Base-by-base conservation (phyloP, 306 rosid species). In the Castanea sativa region DNA sequence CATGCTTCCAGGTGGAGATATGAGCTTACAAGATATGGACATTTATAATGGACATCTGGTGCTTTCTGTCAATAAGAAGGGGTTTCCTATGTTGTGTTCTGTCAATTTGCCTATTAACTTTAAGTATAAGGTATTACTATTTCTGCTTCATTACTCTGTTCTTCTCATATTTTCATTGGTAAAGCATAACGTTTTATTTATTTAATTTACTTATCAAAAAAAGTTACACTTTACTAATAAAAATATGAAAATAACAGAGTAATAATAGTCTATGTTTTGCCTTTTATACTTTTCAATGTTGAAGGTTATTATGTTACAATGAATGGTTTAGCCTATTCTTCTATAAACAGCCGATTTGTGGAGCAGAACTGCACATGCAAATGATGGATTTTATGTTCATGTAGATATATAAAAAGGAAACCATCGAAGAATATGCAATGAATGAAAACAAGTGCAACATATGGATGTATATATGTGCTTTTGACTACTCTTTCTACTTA, bases 41-140 rank as follows among this genome's bases (percentile, higher is more conserved):
- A 82, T 95, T 35, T 90, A 89, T 83, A 80, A 88, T 83, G 91
- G 92, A 53, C 93, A 91, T 89, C 85, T 95, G 84, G 97, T 95
- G 86, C 98, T 92, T 85, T 88, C 65, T 77, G 81, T 95, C 83
- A 88, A 81, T 75, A 92, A 87, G 83, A 91, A 86, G 74, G 92
- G 92, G 56, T 78, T 75, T 81, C 90, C 97, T 43, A 27, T 81
- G 86, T 75, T 92, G 14, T 92, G 94, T 76, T 92, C 99, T 80
- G 84, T 91, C 90, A 80, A 84, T 78, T 82, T 91, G 23, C 98
- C 96, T 71, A 73, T 90, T 64, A 71, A 78, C 79, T 69, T 63
- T 83, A 81, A 90, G 61, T 25, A 73, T 74, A 83, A 95, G 96
- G 99, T 95, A 90, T 65, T 65, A 68, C 67, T 76, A 73, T 74